These are phyloP conservation scores for Tritrichomonas foetus DNA, from an alignment of 208 protist genomes.

Conservation along the genomic window DNA sequence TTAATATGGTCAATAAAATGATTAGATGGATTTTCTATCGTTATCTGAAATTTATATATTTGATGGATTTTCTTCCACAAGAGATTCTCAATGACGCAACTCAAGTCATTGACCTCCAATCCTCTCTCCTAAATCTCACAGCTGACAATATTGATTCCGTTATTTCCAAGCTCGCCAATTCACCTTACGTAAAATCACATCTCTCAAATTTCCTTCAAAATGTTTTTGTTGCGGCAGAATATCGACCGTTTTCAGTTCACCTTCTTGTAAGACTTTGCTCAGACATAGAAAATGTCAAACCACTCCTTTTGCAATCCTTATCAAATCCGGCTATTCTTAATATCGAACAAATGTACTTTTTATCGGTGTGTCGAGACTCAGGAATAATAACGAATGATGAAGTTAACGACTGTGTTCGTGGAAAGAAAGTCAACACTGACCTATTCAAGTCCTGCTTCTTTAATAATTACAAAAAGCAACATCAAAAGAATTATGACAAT, in stretches of 20 bases:
- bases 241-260: neutral
- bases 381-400: neutral
- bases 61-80: too few species aligned
- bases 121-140: too few species aligned
- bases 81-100: too few species aligned
- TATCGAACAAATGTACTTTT: neutral
- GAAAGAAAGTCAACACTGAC: neutral
- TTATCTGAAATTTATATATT: too few species aligned
- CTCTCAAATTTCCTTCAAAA: neutral
- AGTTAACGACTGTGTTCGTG: neutral
- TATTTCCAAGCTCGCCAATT: neutral
- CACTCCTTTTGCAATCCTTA: neutral
- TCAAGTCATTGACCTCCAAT: too few species aligned
- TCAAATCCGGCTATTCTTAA: neutral
- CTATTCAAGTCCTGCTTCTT: neutral
- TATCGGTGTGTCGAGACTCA: neutral
- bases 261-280: neutral
- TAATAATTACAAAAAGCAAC: neutral
- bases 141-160: neutral
- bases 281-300: neutral
- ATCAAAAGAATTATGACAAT: too few species aligned
- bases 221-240: neutral
- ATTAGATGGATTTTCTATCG: too few species aligned
- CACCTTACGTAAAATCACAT: neutral
- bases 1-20: too few species aligned